phyloP scores from a whole-genome alignment of 768 basidiomycete species.

The Solioccasus polychromus region DNA sequence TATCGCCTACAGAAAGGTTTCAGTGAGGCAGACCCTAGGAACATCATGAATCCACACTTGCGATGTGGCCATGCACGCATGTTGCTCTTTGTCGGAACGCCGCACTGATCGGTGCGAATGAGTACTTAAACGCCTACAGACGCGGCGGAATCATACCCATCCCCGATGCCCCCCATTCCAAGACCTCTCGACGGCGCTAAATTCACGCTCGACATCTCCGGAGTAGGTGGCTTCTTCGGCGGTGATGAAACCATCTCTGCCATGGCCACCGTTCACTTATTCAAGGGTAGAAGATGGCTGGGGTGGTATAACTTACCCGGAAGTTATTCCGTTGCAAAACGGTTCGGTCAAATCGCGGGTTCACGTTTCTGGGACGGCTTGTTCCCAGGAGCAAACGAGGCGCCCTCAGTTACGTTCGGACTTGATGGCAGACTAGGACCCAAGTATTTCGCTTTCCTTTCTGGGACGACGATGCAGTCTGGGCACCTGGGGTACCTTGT shows the following conservation, averaged over 20 bases:
- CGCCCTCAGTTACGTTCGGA: conserved; percentile 26
- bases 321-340: conserved; percentile 33
- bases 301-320: conserved; percentile 39
- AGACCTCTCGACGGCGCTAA: conserved; percentile 3
- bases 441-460: conserved; percentile 23
- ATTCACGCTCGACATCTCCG: conserved; percentile 28
- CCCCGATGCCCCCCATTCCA: conserved; percentile 17
- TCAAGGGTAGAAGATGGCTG: conserved; percentile 30
- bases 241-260: conserved; percentile 38
- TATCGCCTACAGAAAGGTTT: too few relatives aligned
- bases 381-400: conserved; percentile 28
- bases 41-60: too few relatives aligned
- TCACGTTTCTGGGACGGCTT: conserved; percentile 31
- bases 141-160: too few relatives aligned
- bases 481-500: conserved; percentile 32
- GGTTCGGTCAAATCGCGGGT: conserved; percentile 28
- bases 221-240: conserved; percentile 36
- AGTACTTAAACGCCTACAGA: too few relatives aligned
- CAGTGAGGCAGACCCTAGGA: too few relatives aligned
- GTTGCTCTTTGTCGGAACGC: too few relatives aligned
- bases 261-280: conserved; percentile 35
- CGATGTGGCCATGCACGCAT: too few relatives aligned
- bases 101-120: too few relatives aligned
- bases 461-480: conserved; percentile 28
- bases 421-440: conserved; percentile 30